Base-by-base conservation (phyloP, 2,329 filamentous ascomycete genomes). In the Aureobasidium sp. region DNA sequence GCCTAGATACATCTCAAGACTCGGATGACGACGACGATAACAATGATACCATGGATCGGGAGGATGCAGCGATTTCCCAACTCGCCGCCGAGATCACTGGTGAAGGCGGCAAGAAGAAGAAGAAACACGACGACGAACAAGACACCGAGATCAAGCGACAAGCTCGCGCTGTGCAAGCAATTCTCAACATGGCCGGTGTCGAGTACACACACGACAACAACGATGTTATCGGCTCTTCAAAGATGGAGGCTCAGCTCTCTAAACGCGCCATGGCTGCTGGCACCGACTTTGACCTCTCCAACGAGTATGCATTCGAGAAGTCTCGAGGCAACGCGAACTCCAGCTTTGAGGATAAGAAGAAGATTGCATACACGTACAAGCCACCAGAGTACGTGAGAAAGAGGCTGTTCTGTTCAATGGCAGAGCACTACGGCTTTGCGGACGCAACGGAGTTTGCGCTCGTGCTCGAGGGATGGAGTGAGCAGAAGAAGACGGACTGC, bases 171-270 rank as follows among this genome's bases (percentile, higher is more conserved):
- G 82, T 97, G 35, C 88, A 93, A 67, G 94, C 91, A 2, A 97
- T 99, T 64, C 83, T 99, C 1, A 85, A 90, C 2, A 85, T 87
- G 8, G 91, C 90, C 0, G 94, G 94, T 1, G 92, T 99, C 0
- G 87, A 94, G 70, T 99, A 99, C 72, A 96, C 91, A 0, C 94
- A 99, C 70, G 89, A 97, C 68, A 99, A 99, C 71, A 91, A 90
- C 1, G 92, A 99, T 74, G 92, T 99, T 15, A 85, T 99, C 62
- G 94, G 94, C 12, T 88, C 90, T 0, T 94, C 89, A n/a, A 90
- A 88, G 67, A 83, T 97, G n/a, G 94, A 99, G 75, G 88, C 89
- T 65, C 84, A 87, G 62, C 82, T 99, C 5, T 92, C 89, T 49
- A 86, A 86, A 22, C 85, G 84, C 45, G 94, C 93, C 5, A 85